These are phyloP conservation scores for Gamsiella multidivaricata DNA, from an alignment of 192 early-diverging fungal genomes.

Conservation along the genomic window DNA sequence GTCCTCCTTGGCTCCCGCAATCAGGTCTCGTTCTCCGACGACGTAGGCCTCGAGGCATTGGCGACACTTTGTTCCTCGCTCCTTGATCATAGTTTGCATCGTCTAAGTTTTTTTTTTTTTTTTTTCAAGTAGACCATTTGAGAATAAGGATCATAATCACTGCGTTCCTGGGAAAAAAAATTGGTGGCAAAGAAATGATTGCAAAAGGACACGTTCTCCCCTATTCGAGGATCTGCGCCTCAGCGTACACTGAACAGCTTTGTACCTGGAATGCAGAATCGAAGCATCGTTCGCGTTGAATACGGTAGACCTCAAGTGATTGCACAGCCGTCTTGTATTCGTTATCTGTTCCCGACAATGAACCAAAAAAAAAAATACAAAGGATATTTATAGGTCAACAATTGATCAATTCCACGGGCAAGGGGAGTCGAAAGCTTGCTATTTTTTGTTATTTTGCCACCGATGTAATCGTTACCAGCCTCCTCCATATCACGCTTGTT, in stretches of 20 bases:
- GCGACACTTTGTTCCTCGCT: conserved; percentile 26
- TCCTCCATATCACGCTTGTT: conserved; percentile 50
- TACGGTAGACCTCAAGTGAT: conserved; percentile 27
- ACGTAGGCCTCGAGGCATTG: conserved; percentile 41
- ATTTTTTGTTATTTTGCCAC: neutral
- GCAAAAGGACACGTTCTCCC: too few species aligned
- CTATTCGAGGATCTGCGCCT: too few species aligned
- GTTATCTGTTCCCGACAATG: conserved; percentile 17
- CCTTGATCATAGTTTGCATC: conserved; percentile 47
- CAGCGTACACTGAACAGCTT: too few species aligned
- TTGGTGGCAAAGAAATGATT: neutral
- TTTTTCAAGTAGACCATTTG: too few species aligned
- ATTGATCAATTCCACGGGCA: neutral
- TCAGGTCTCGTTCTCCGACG: conserved; percentile 20
- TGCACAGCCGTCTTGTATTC: conserved; percentile 54
- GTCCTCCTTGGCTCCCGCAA: conserved; percentile 1
- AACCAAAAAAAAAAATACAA: neutral
- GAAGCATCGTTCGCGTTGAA: conserved; percentile 32
- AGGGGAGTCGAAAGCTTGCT: neutral
- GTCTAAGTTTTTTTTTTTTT: too few species aligned
- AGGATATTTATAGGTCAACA: conserved; percentile 13
- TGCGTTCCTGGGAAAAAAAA: too few species aligned
- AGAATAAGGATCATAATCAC: too few species aligned
- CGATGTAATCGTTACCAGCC: conserved; percentile 25
- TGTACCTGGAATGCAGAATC: conserved; percentile 35